Conservation (phyloP, 257 asterid genomes). For the Solanum habrochaites region DNA sequence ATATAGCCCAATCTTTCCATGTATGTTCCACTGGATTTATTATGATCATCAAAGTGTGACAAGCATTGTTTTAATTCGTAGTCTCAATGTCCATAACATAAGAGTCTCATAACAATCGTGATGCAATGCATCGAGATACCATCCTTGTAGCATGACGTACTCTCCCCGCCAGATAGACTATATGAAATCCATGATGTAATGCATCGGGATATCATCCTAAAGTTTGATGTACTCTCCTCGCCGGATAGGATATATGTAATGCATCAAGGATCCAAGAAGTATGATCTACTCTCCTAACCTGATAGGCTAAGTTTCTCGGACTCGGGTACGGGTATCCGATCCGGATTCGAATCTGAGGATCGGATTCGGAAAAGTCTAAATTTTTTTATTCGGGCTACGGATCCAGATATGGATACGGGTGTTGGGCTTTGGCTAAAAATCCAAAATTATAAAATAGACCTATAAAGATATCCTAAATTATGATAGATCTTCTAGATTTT, state of each 20-base stretch:
- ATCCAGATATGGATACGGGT: background rate
- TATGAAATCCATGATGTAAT: background rate
- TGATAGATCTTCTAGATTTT: background rate
- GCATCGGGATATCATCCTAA: background rate
- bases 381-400: background rate
- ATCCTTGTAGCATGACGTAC: background rate
- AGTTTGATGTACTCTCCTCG: background rate
- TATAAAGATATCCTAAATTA: background rate
- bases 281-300: background rate
- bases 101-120: background rate
- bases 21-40: background rate
- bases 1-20: background rate
- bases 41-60: background rate
- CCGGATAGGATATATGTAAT: background rate
- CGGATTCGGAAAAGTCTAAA: background rate
- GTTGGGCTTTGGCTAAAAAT: background rate
- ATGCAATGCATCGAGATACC: background rate
- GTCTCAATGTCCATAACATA: background rate
- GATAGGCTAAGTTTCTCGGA: background rate
- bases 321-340: background rate
- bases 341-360: background rate
- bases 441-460: background rate
- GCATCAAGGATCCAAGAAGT: background rate
- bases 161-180: background rate
- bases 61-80: background rate